These are phyloP conservation scores for Croton laevigatus DNA, from an alignment of 441 rosid species.

Conservation along the genomic window DNA sequence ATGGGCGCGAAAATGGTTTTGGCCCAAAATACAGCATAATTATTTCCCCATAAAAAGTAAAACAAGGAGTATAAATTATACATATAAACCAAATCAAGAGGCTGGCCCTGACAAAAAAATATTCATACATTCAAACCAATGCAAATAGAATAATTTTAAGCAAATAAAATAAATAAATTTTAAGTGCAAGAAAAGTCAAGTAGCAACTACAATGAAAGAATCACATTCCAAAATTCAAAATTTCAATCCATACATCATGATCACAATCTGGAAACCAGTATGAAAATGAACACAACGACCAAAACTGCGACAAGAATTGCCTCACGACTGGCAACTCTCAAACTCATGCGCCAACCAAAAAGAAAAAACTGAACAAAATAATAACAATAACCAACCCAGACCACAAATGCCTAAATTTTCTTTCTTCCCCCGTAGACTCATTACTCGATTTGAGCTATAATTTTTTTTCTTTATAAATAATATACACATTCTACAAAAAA, in stretches of 20 bases:
- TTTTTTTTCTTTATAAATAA: slow-evolving; percentile 3
- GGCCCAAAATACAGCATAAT: no score
- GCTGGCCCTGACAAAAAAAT: no score
- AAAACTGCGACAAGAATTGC: slow-evolving; percentile 48
- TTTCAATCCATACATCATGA: slow-evolving; percentile 26
- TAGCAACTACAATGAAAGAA: slow-evolving; percentile 39
- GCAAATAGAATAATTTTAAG: no score
- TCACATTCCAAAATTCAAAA: slow-evolving; percentile 35
- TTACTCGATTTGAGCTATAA: slow-evolving; percentile 10
- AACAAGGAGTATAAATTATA: no score
- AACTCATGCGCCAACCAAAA: slow-evolving; percentile 17
- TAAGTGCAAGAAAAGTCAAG: no score
- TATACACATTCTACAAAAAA: slow-evolving; percentile 48
- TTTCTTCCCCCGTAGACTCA: slow-evolving; percentile 21
- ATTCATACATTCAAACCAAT: no score
- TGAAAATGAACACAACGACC: slow-evolving; percentile 23
- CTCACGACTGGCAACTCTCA: slow-evolving; percentile 25
- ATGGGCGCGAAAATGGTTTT: no score
- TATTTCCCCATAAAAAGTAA: no score
- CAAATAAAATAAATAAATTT: no score
- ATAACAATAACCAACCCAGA: slow-evolving; percentile 13
- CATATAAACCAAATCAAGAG: no score
- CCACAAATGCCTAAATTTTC: slow-evolving; percentile 20
- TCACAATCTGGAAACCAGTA: slow-evolving; percentile 25
- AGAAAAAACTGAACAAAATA: neutral